Evolutionary conservation across 306 rosid species (phyloP), one percentile per base, ranked within the genome.

Genomic region (Cicer pinnatifidum): DNA sequence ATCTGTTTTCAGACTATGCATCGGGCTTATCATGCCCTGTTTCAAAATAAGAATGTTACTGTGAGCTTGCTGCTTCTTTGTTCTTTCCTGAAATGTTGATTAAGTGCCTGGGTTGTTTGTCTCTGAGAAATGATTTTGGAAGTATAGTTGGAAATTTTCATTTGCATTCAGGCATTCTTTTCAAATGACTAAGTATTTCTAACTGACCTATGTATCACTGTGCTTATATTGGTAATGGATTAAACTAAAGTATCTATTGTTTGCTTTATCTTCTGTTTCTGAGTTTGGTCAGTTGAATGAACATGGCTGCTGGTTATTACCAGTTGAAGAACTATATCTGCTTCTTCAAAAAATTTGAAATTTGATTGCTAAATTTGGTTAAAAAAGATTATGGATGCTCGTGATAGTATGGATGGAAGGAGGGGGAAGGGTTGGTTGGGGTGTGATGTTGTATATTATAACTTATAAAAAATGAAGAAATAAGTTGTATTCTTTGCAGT

Each of bases 1-100:
- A 15, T 94, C 80, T 84, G 97, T 83, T 94, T 91, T 74, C 94
- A 88, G 85, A 87, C 96, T 0, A 73, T 88, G 92, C 97, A 91
- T 78, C 85, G 65, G 37, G 76, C 88, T 53, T 87, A 82, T 71
- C 85, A 89, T 85, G 91, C 91, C 9, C 16, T 84, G 16, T 85
- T 84, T 61, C 76, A 47, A 62, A 78, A 84, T 66, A 89, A 88
- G 51, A 78, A 16, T 69, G 12, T 78, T 76, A 15, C 37, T 78
- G 96, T 93, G 81, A 79, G 96, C 84, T 53, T 46, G 62, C 75
- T 62, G 44, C 23, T 28, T 20, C 39, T 19, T 47, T 33, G 28
- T 19, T 2, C 51, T 9, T 54, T 44, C 37, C 33, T 41, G 50
- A 37, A 2, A 4, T 56, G 2, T 10, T 53, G 9, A 11, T 77